Base-by-base conservation (phyloP, 257 asterid species). In the Gentiana macrophylla region DNA sequence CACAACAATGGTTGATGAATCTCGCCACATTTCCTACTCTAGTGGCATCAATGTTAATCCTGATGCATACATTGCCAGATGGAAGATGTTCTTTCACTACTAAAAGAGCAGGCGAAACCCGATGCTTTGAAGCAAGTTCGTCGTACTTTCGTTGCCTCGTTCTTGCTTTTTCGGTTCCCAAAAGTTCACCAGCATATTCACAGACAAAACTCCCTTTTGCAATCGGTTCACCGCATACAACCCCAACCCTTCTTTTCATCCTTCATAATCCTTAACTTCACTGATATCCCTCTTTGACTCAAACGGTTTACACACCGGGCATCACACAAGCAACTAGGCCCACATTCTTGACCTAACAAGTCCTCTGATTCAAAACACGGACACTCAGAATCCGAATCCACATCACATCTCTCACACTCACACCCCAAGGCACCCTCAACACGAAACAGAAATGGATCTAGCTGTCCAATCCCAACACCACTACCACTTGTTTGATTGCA, bases 31-130 rank as follows among this genome's bases (percentile, higher is more conserved):
- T 91, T 3, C 96, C 98, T 4, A 76, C 71, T 49, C 72, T 70
- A 41, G 98, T 87, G 61, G 92, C 98, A 52, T 91, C 98, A 57
- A 87, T 78, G 68, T 91, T 91, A 61, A 85, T 73, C 76, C 98
- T 77, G 76, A 87, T 74, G 69, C 92, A 84, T 4, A 72, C 48
- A 60, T 78, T 80, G 48, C 92, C 83, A 12, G 82, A 79, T 1
- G 88, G 84, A 59, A 87, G 92, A 69, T 91, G 90, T 70, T 87
- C 96, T 71, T 71, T 86, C 70, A 84, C 89, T 38, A 91, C 96
- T 70, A 84, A 63, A 54, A 91, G 92, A 3, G 96, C 86, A 32
- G 90, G 90, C 13, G 76, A 61, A 50, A 71, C 35, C 48, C 34
- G 53, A 24, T 69, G 66, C 4, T 32, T 65, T 55, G 76, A 55